Evolutionary conservation across 2,329 filamentous ascomycete species (phyloP).

Genomic region (Tolypocladium inflatum): DNA sequence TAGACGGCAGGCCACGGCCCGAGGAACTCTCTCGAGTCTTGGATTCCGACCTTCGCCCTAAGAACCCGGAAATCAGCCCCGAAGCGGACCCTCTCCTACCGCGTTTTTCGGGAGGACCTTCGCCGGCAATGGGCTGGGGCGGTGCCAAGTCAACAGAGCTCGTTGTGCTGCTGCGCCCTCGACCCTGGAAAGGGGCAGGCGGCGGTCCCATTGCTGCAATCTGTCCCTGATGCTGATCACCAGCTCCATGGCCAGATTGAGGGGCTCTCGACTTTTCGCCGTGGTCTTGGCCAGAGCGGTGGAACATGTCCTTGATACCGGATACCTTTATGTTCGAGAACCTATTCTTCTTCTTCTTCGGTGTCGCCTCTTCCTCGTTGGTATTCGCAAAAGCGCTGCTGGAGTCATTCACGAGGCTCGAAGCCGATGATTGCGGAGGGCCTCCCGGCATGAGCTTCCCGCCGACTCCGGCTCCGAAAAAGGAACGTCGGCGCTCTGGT

Average conservation of each 20-base stretch:
- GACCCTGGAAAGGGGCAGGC: constrained; percentile 6
- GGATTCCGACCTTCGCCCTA: constrained; percentile 13
- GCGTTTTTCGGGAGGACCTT: constrained; percentile 10
- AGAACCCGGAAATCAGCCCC: constrained; percentile 17
- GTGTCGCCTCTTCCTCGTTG: constrained; percentile 3
- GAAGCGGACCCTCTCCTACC: constrained; percentile 19
- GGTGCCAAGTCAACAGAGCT: constrained; percentile 9
- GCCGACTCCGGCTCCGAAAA: constrained; percentile 22
- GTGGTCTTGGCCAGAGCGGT: constrained; percentile 11
- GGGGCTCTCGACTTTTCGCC: constrained; percentile 1
- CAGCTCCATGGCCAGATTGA: background rate
- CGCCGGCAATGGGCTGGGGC: constrained; percentile 3
- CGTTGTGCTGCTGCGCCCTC: constrained; percentile 13
- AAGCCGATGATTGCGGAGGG: constrained; percentile 12
- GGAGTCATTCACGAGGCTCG: constrained; percentile 11
- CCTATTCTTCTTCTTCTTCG: constrained; percentile 37
- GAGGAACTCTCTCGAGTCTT: constrained; percentile 9
- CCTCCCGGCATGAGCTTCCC: constrained; percentile 9
- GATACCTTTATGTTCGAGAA: constrained; percentile 31
- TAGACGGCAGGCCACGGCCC: background rate
- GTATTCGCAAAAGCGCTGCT: constrained; percentile 2
- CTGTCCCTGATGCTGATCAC: background rate
- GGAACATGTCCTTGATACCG: constrained; percentile 18
- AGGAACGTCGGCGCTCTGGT: constrained; percentile 28
- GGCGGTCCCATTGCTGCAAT: constrained; percentile 4